Evolutionary conservation across 2,329 filamentous ascomycete genomes (phyloP).

Genomic region (Trichoderma atroviride): DNA sequence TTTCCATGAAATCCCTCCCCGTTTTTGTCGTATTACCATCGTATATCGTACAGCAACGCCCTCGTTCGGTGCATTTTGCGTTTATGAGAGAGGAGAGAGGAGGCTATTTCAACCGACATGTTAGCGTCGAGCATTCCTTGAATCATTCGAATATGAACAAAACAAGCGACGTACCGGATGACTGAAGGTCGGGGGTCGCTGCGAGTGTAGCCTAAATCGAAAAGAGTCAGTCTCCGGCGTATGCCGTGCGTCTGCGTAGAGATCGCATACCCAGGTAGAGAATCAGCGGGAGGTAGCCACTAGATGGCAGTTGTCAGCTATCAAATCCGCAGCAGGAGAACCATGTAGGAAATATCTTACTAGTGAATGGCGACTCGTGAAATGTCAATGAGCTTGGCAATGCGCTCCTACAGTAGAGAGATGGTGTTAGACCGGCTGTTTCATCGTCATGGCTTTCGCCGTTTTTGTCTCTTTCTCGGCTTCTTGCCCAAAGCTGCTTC

Average conservation of each 20-base stretch:
- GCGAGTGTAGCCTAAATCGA: slow-evolving; percentile 76
- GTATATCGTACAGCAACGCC: slow-evolving; percentile 23
- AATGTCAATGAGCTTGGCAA: slow-evolving; percentile 93
- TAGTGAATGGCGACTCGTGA: slow-evolving; percentile 95
- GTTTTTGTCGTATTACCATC: slow-evolving; percentile 10
- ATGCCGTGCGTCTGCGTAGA: slow-evolving; percentile 29
- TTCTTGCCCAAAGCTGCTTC: not conserved
- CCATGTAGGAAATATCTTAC: slow-evolving; percentile 53
- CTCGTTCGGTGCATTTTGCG: slow-evolving; percentile 6
- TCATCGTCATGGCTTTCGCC: not conserved
- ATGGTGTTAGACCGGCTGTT: slow-evolving; percentile 21
- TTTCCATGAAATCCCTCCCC: not conserved
- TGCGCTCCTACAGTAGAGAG: slow-evolving; percentile 74
- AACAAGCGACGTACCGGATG: slow-evolving; percentile 52
- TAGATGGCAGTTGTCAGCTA: slow-evolving; percentile 48
- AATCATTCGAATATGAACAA: not conserved
- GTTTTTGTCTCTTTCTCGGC: not conserved
- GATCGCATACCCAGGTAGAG: slow-evolving; percentile 80
- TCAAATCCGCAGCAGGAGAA: not conserved
- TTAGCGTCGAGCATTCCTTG: slow-evolving; percentile 20
- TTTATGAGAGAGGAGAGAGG: slow-evolving; percentile 65
- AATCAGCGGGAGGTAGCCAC: slow-evolving; percentile 94
- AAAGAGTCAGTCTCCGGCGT: slow-evolving; percentile 33
- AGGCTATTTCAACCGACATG: slow-evolving; percentile 49
- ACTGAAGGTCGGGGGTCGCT: slow-evolving; percentile 85